Evolutionary conservation across 2,329 filamentous ascomycete genomes (phyloP), one percentile per base, ranked within the genome.

Genomic region (Falciphora oryzae): DNA sequence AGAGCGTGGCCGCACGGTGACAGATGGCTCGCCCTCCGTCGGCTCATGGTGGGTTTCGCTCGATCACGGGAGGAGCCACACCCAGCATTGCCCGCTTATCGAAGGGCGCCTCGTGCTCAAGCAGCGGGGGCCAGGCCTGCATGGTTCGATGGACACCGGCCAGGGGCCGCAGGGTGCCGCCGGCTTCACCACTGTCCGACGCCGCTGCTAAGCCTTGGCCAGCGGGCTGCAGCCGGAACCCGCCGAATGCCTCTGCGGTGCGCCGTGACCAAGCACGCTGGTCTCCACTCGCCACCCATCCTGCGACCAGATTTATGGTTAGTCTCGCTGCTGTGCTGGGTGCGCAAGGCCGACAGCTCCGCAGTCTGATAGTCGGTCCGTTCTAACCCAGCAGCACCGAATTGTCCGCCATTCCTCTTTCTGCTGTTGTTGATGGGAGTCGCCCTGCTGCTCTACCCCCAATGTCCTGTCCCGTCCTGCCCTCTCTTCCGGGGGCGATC

Each of bases 111-210:
- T 53, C 22, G 22, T 25, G n/a, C 44, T 25, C 44, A 3, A n/a
- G 44, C 44, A 25, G 22, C 22, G 44, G 44, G 38, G 44, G 5
- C 22, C 22, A 53, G 22, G 44, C 44, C 7, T 53, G 44, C 22
- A 53, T 53, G 44, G 44, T 53, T 53, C 44, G 44, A 53, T 53
- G 44, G 44, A 25, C 44, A 53, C 44, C 44, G 44, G 44, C 44
- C 44, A 53, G 44, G 44, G 44, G 18, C 44, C 44, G 44, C 44
- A 53, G 44, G 44, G 44, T 25, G 44, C 44, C 44, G 44, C 44
- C 44, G 22, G 44, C 44, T 25, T 25, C 44, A n/a, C 18, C 44
- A 25, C 14, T 53, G 44, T n/a, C 44, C 44, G 32, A 53, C 44
- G 44, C 18, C 22, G 44, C 44, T 53, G 44, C 44, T 6, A 4